A percentile compares a stretch with the other conserved stretches of the same genome.
These are phyloP conservation scores for Cystobasidium sp. DNA, from an alignment of 1,284 basidiomycete genomes.

Conservation along the genomic window DNA sequence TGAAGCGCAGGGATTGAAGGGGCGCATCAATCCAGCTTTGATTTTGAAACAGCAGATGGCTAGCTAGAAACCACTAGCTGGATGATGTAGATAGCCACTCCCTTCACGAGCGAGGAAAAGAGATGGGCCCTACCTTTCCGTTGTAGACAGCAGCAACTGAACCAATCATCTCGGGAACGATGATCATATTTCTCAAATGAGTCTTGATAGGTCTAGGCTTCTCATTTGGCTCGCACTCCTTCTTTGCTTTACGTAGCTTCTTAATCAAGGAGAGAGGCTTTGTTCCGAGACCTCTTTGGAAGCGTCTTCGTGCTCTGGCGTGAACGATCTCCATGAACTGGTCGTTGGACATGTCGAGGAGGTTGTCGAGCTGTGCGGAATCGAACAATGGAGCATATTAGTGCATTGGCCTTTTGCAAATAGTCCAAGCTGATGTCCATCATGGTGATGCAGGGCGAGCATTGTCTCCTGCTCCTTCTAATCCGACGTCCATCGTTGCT, in stretches of 20 bases:
- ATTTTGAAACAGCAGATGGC: background rate
- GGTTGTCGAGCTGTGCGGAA: slow-evolving; percentile 94
- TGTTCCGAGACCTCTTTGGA: slow-evolving; percentile 98
- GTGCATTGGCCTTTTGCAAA: too few species aligned
- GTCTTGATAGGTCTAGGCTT: slow-evolving; percentile 99
- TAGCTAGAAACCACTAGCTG: too few species aligned
- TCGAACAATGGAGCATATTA: too few species aligned
- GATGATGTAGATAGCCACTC: background rate
- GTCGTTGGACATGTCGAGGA: slow-evolving; percentile 94
- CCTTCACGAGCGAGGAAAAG: too few species aligned
- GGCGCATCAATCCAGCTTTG: background rate
- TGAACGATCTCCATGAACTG: slow-evolving; percentile 85
- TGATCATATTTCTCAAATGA: slow-evolving; percentile 97
- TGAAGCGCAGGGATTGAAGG: background rate
- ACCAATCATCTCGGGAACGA: slow-evolving; percentile 99
- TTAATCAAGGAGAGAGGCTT: slow-evolving; percentile 98
- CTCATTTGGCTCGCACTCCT: slow-evolving; percentile 96
- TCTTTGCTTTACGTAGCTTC: slow-evolving; percentile 99
- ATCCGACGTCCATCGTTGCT: too few species aligned
- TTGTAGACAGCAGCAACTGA: slow-evolving; percentile 85
- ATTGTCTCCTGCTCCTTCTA: too few species aligned
- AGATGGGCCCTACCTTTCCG: slow-evolving; percentile 71
- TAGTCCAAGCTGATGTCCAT: too few species aligned
- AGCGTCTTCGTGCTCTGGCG: slow-evolving; percentile 96
- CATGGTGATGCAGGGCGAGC: too few species aligned